Base-by-base conservation (phyloP, 129 eudicot genomes). In the Tagetes erecta region DNA sequence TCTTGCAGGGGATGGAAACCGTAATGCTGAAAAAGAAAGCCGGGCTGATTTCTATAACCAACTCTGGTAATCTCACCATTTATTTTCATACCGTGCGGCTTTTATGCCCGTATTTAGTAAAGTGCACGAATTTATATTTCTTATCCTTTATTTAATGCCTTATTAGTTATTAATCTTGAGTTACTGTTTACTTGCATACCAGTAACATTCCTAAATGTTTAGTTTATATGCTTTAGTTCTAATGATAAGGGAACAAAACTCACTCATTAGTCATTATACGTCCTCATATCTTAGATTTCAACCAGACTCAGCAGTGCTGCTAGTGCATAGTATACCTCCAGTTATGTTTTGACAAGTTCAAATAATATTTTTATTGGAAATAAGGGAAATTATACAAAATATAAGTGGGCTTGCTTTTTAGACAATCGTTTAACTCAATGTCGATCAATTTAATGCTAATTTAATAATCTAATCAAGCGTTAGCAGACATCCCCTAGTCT, bases 11-110 rank as follows among this genome's bases (percentile, higher is more conserved):
- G 67, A 60, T 8, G 42, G 42, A 35, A 60, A 35, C 40, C 42
- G 44, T 35, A 60, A 60, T 35, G 44, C 42, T 60, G 67, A 60
- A 60, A 60, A 56, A 56, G 63, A 56, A 14, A 56, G 63, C 6
- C 63, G 63, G 37, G 63, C 63, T 56, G 63, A 56, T 6, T 30
- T 56, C 63, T 56, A 56, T 31, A 56, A 30, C 63, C 63, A 56
- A 56, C 38, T 10, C 9, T 56, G 63, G 63, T 56, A 56, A 56
- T 5, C 36, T 56, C 36, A 1, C 63, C 10, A 20, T 56, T 20
- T 20, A 10, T 56, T 20, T 56, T 6, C 3, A 27, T 56, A 20
- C 36, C 10, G 3, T 20, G 63, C 6, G 34, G 63, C 63, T 30
- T 50, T 50, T 50, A 50, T 50, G 12, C 6, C 14, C 12, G 56